A percentile compares a stretch with the other conserved stretches of the same genome.
phyloP scores from a whole-genome alignment of 306 rosid species.

The Glycyrrhiza uralensis region DNA sequence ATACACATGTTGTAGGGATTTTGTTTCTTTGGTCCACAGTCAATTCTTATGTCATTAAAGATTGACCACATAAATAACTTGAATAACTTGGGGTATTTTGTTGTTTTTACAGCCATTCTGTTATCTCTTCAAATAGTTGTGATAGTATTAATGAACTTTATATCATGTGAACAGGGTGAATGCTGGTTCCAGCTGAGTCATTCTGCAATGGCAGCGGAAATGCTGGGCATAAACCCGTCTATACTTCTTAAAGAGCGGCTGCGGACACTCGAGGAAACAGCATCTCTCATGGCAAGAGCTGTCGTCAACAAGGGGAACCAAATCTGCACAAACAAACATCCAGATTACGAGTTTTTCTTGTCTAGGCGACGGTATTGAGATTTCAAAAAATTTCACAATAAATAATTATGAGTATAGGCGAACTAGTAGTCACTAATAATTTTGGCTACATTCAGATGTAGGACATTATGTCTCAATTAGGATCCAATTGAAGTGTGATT shows the following conservation, averaged over 20 bases:
- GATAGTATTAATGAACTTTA: neutral
- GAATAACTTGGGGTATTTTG: neutral
- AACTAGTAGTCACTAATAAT: slow-evolving; percentile 23
- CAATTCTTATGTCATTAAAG: neutral
- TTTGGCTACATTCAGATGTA: slow-evolving; percentile 34
- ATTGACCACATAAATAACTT: neutral
- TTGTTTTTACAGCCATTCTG: neutral
- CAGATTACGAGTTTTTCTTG: slow-evolving; percentile 75
- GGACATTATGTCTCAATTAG: slow-evolving; percentile 29
- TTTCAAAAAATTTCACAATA: neutral
- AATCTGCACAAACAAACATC: slow-evolving; percentile 56
- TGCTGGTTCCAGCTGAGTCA: slow-evolving; percentile 66
- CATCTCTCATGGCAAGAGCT: slow-evolving; percentile 76
- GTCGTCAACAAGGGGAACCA: slow-evolving; percentile 53
- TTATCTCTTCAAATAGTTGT: neutral
- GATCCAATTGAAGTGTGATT: neutral
- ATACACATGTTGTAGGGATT: neutral
- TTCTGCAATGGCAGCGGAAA: slow-evolving; percentile 26
- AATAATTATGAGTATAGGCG: slow-evolving; percentile 22
- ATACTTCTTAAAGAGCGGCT: slow-evolving; percentile 50
- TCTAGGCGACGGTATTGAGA: slow-evolving; percentile 55
- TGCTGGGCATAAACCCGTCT: slow-evolving; percentile 34
- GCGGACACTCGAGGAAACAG: slow-evolving; percentile 69
- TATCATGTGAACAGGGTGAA: slow-evolving; percentile 59
- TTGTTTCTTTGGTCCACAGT: no score